These are phyloP conservation scores for Oenanthe javanica DNA, from an alignment of 140 eudicot genomes.

Conservation along the genomic window DNA sequence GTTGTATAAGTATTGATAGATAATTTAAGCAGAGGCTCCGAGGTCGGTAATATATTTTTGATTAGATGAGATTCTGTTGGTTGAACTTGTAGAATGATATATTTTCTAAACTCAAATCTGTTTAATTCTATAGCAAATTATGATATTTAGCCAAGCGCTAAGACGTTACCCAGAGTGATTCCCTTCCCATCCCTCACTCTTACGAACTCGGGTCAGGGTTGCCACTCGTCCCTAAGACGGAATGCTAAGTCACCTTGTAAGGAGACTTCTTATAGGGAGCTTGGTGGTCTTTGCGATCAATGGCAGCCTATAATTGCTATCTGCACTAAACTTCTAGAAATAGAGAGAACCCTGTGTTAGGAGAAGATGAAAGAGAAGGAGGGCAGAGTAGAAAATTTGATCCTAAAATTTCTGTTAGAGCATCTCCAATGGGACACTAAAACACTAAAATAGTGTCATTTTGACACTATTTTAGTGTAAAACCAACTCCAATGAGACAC, in stretches of 20 bases:
- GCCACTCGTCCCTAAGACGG: neutral
- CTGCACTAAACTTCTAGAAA: neutral
- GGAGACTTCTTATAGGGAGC: neutral
- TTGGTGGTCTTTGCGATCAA: neutral
- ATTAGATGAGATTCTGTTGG: neutral
- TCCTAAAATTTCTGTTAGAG: too few species aligned
- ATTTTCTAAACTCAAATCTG: neutral
- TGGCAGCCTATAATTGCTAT: neutral
- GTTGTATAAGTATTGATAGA: neutral
- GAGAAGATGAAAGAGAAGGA: neutral
- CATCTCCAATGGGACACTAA: too few species aligned
- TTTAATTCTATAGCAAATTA: neutral
- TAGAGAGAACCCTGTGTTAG: neutral
- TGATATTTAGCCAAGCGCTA: neutral
- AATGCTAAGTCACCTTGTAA: neutral
- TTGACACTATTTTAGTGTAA: too few species aligned
- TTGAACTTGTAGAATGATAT: neutral
- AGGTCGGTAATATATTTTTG: neutral
- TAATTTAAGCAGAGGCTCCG: neutral
- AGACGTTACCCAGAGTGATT: neutral
- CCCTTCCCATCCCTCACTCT: neutral
- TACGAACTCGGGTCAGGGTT: neutral
- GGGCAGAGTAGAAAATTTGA: neutral
- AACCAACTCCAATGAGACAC: too few species aligned
- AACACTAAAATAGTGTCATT: too few species aligned